Evolutionary conservation across 164 flowering plant species (phyloP).

Genomic region (Amborella trichopoda): DNA sequence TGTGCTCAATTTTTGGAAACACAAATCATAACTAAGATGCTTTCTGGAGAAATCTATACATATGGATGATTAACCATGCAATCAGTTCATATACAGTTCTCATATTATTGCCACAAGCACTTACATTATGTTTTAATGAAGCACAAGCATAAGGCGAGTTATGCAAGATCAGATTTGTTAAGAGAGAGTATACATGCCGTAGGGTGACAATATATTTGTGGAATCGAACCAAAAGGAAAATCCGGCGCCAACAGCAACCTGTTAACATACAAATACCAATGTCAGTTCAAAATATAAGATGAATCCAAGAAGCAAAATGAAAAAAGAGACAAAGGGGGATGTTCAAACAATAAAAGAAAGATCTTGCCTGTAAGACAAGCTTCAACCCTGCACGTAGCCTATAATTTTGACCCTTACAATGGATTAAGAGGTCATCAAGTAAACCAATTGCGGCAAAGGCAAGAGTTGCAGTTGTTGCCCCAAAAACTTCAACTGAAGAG

Average conservation of each 20-base stretch:
- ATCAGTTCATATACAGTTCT: too few relatives aligned
- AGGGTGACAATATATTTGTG: constrained; percentile 61
- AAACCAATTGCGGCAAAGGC: constrained; percentile 74
- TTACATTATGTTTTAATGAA: too few relatives aligned
- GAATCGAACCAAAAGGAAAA: constrained; percentile 68
- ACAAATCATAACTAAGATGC: too few relatives aligned
- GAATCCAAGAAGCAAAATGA: background rate
- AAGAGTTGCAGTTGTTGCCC: constrained; percentile 46
- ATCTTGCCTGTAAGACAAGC: constrained; percentile 45
- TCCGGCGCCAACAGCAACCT: constrained; percentile 62
- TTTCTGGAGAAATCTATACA: too few relatives aligned
- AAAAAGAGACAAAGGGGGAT: constrained; percentile 1
- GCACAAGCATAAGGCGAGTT: constrained; percentile 1
- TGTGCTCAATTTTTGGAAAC: too few relatives aligned
- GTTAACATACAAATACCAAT: constrained; percentile 8
- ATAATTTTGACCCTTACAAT: constrained; percentile 33
- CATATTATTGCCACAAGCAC: too few relatives aligned
- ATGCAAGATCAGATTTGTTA: constrained; percentile 34
- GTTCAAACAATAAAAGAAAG: constrained; percentile 5
- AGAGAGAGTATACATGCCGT: constrained; percentile 88
- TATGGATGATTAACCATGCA: too few relatives aligned
- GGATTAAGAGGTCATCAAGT: constrained; percentile 47
- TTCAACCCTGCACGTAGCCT: constrained; percentile 45
- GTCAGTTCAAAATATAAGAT: background rate
- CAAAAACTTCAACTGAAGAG: constrained; percentile 66